Percentiles rank a stretch among this genome's conserved stretches.
Conservation (phyloP, 208 protist species). For the Leishmania amazonensis region DNA sequence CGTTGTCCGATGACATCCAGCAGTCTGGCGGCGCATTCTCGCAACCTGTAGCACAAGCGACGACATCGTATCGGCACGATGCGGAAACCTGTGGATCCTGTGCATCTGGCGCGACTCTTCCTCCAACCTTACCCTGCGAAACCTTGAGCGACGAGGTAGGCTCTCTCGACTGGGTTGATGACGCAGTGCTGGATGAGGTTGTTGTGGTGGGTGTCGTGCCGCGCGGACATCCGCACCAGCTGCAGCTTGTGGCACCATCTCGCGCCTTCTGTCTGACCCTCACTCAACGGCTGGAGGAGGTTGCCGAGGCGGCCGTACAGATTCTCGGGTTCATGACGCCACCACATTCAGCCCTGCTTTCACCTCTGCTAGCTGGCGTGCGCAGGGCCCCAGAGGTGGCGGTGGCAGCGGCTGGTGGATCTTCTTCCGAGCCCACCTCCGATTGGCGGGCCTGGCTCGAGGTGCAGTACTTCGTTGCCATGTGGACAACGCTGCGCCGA, state of each 20-base stretch:
- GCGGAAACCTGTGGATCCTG: neutral
- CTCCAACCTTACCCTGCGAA: neutral
- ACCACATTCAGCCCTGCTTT: neutral
- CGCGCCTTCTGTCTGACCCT: conserved; percentile 40
- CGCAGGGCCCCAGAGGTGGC: neutral
- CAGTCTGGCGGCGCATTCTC: neutral
- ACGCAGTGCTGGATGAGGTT: conserved; percentile 63
- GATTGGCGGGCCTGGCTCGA: conserved; percentile 25
- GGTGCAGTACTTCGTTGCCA: conserved; percentile 1
- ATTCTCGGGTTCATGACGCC: conserved; percentile 14
- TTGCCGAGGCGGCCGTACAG: conserved; percentile 14
- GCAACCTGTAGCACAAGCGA: neutral
- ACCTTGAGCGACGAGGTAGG: neutral
- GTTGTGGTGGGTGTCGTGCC: conserved; percentile 57
- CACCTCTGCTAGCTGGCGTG: neutral
- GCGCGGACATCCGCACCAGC: conserved; percentile 45
- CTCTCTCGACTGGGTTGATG: conserved; percentile 31
- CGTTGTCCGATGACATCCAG: neutral
- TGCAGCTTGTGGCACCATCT: conserved; percentile 53
- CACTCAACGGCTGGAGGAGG: conserved; percentile 29
- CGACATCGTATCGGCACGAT: neutral
- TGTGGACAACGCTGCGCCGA: conserved; percentile 18
- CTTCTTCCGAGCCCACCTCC: neutral
- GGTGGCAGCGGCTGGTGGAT: neutral
- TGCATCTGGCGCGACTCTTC: neutral